These are phyloP conservation scores for Camelina hispida DNA, from an alignment of 345 rosid species.

Conservation along the genomic window DNA sequence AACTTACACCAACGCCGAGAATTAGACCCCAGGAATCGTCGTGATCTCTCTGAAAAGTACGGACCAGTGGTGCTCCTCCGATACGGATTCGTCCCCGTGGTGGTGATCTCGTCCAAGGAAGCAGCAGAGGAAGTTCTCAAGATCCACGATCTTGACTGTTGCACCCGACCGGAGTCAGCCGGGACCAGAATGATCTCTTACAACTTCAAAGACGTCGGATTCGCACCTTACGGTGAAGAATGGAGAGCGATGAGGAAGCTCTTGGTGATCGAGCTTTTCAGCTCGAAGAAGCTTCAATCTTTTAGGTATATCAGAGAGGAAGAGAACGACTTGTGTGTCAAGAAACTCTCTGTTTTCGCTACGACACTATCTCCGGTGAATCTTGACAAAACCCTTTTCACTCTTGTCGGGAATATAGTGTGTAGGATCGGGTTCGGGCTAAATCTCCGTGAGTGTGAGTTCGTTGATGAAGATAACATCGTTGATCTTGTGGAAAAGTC, in stretches of 20 bases:
- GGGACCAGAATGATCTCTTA: conserved; percentile 33
- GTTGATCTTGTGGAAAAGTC: conserved; percentile 10
- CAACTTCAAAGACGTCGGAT: conserved; percentile 39
- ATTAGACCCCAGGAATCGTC: background rate
- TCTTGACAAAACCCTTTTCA: conserved; percentile 23
- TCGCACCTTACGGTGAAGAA: conserved; percentile 45
- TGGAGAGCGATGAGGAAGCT: conserved; percentile 44
- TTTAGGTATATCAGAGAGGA: conserved; percentile 40
- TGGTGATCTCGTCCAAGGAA: conserved; percentile 33
- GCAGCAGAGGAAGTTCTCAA: conserved; percentile 41
- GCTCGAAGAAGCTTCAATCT: conserved; percentile 32
- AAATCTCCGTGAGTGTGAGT: conserved; percentile 29
- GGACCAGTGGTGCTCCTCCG: conserved; percentile 40
- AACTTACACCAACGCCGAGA: conserved; percentile 45
- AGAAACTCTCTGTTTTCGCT: conserved; percentile 23
- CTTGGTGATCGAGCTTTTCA: conserved; percentile 33
- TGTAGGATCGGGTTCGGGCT: conserved; percentile 32
- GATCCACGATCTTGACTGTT: conserved; percentile 39
- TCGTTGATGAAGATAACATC: conserved; percentile 2
- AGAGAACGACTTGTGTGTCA: conserved; percentile 38
- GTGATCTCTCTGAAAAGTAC: conserved; percentile 16
- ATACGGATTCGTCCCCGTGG: conserved; percentile 12
- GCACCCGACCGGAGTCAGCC: conserved; percentile 34
- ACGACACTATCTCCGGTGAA: conserved; percentile 7
- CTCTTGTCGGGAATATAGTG: conserved; percentile 18